Evolutionary conservation across 305 asterid species (phyloP), one percentile per base, ranked within the genome.

Genomic region (Striga hermonthica): DNA sequence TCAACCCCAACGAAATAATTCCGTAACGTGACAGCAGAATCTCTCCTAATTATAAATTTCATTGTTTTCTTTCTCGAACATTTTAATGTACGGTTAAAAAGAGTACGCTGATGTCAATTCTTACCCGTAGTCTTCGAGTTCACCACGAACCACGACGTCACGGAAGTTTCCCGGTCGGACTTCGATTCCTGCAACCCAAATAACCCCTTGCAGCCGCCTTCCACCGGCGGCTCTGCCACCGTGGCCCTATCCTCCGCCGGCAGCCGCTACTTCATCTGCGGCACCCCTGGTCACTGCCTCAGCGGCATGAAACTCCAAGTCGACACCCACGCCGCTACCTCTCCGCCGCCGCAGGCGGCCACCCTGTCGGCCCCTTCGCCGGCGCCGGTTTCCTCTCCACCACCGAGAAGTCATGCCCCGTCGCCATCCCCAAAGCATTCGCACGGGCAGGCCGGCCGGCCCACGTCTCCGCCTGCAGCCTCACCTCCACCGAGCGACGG

Each of bases 201-300:
- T 34, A 50, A 3, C 34, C 57, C 57, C 28, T 16, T 50, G 57
- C 57, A 14, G 57, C 57, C 57, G 9, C 57, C 57, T 14, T 14
- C 14, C 57, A 50, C 31, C 4, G 35, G 8, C 28, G 57, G 57
- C 57, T 50, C 57, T 3, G 7, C 57, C 57, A 13, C 28, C 34
- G 7, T 50, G 4, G 4, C 57, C 4, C 57, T 50, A 34, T 50
- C 57, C 6, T 13, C 57, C 35, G 11, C 57, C 4, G 57, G 57
- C 57, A 50, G 57, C 34, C 57, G 35, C 7, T 50, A 50, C 28
- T 50, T 50, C 57, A 50, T 50, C 35, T 50, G 57, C 57, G 22
- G 34, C 35, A 50, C 22, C 11, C 10, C 11, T 4, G 57, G 57
- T 11, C 57, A 50, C 35, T 50, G 57, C 57, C 57, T 15, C 9